A percentile compares a stretch with the other conserved stretches of the same genome.
These are phyloP conservation scores for Diaporthe australafricana DNA, from an alignment of 2,329 filamentous ascomycete genomes.

Conservation along the genomic window DNA sequence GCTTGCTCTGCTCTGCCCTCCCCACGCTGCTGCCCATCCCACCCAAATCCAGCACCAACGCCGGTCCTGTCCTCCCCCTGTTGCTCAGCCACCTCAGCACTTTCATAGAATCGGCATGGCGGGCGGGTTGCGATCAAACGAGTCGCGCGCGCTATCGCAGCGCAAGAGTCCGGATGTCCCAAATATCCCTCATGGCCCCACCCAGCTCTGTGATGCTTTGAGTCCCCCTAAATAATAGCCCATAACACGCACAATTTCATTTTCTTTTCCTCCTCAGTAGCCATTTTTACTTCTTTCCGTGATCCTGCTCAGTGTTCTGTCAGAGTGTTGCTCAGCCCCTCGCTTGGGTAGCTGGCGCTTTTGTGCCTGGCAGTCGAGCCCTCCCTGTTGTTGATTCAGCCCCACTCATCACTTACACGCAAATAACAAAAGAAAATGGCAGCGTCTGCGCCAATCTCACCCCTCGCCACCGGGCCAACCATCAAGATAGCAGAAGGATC, in stretches of 20 bases:
- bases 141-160: not conserved
- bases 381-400: not conserved
- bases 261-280: not conserved
- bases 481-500: slow-evolving; percentile 38
- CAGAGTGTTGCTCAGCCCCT: not conserved
- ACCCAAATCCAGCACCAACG: slow-evolving; percentile 20
- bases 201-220: slow-evolving; percentile 16
- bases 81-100: slow-evolving; percentile 24
- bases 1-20: too few species aligned
- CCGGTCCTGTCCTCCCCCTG: not conserved
- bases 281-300: not conserved
- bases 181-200: slow-evolving; percentile 36
- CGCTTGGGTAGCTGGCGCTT: slow-evolving; percentile 17
- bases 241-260: not conserved
- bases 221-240: not conserved
- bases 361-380: slow-evolving; percentile 25
- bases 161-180: not conserved
- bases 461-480: slow-evolving; percentile 15
- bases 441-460: not conserved
- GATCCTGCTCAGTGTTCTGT: not conserved
- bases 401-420: slow-evolving; percentile 19
- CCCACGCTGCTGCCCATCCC: slow-evolving; percentile 6
- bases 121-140: not conserved
- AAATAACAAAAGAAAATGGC: slow-evolving; percentile 14
- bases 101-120: slow-evolving; percentile 4